A percentile compares a stretch with the other conserved stretches of the same genome.
Conservation (phyloP, 768 basidiomycete species). For the Paxillus rubicundulus region DNA sequence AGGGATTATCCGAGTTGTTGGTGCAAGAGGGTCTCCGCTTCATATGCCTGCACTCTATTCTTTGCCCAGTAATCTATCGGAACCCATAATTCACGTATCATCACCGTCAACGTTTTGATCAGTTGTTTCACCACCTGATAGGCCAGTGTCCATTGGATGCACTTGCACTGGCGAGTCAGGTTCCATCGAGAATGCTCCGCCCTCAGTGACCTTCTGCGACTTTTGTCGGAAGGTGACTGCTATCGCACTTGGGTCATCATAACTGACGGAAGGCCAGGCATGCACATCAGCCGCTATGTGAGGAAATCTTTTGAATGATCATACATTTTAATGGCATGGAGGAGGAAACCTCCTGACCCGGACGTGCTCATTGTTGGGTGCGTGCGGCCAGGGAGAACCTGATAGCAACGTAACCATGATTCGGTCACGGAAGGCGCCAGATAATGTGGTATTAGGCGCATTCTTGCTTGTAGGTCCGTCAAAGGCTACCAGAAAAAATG, state of each 20-base stretch:
- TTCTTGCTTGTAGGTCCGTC: slow-evolving; percentile 68
- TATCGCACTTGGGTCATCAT: slow-evolving; percentile 62
- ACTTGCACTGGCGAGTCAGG: slow-evolving; percentile 14
- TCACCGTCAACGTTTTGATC: not conserved
- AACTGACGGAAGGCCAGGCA: slow-evolving; percentile 36
- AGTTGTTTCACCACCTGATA: not conserved
- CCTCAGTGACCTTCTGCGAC: slow-evolving; percentile 29
- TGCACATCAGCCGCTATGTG: not conserved
- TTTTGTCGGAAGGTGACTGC: slow-evolving; percentile 47
- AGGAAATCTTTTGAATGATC: slow-evolving; percentile 11
- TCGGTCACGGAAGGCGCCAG: slow-evolving; percentile 82
- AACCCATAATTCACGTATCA: not conserved
- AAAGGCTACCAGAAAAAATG: slow-evolving; percentile 49
- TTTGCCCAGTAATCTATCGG: not conserved
- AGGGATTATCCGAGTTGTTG: not conserved
- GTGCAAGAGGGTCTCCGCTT: not conserved
- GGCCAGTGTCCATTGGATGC: slow-evolving; percentile 7
- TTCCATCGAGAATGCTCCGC: slow-evolving; percentile 1
- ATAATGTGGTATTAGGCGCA: slow-evolving; percentile 65
- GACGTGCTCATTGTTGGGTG: slow-evolving; percentile 94
- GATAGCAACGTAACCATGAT: slow-evolving; percentile 85
- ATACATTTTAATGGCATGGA: slow-evolving; percentile 86
- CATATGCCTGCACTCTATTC: not conserved
- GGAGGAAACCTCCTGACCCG: slow-evolving; percentile 84
- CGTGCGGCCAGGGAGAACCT: slow-evolving; percentile 93